These are phyloP conservation scores for Vaccinium darrowii DNA, from an alignment of 148 eudicot species.

Conservation along the genomic window DNA sequence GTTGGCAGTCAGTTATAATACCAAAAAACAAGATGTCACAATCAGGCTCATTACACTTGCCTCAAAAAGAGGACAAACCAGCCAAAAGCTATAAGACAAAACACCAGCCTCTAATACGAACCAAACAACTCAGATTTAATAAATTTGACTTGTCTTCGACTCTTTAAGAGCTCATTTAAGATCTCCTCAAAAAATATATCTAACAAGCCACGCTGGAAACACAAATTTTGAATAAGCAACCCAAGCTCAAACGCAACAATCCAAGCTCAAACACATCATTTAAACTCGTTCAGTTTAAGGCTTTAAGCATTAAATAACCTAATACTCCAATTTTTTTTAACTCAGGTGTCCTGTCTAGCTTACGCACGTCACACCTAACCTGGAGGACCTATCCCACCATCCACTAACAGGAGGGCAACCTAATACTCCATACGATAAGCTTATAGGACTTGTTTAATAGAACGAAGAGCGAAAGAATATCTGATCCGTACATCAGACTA, in stretches of 20 bases:
- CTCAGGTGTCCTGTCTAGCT: too few relatives aligned
- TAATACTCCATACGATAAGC: not conserved
- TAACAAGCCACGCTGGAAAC: not conserved
- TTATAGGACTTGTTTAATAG: not conserved
- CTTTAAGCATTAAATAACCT: not conserved
- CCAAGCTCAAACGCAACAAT: not conserved
- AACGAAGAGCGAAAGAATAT: not conserved
- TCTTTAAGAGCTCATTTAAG: not conserved
- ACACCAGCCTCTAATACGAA: not conserved
- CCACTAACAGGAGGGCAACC: not conserved
- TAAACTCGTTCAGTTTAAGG: not conserved
- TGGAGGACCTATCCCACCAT: too few relatives aligned
- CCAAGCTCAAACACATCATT: not conserved
- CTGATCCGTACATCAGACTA: not conserved
- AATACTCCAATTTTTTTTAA: not conserved
- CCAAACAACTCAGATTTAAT: not conserved
- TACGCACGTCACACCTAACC: too few relatives aligned
- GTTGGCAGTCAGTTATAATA: not conserved
- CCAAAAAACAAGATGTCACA: not conserved
- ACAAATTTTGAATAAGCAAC: not conserved
- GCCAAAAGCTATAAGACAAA: not conserved
- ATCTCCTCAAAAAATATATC: not conserved
- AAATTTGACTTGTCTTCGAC: not conserved
- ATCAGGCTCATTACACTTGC: not conserved
- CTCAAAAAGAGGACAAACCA: not conserved